Evolutionary conservation across 345 rosid genomes (phyloP), one percentile per base, ranked within the genome.

Genomic region (Populus simonii): DNA sequence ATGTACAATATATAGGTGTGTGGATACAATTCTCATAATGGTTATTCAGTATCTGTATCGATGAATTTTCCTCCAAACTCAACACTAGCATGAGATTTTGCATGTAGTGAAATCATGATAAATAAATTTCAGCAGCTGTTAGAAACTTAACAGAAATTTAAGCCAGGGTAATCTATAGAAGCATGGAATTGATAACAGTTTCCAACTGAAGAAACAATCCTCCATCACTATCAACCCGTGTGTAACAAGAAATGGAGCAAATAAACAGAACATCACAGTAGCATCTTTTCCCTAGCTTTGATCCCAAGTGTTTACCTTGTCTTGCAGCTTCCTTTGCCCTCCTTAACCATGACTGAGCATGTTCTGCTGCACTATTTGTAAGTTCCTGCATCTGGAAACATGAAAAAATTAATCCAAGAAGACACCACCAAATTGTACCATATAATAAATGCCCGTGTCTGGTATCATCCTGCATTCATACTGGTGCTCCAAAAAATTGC

Each of bases 321-420:
- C 91, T 83, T 70, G 93, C 88, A 51, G 90, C 90, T 80, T 89
- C 93, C 80, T 80, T 92, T 74, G 90, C 94, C 77, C 86, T 83
- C 53, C 81, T 84, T 79, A 96, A 83, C 98, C 99, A 91, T 39
- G 89, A 80, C 76, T 41, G 88, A 76, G 97, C 91, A 84, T 84
- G 86, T 84, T 81, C 88, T 23, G 93, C 92, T 45, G 93, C 91
- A 65, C 79, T 91, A 73, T 49, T 87, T 57, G 96, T 83, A 82
- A 85, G 47, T 70, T 90, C 93, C 80, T 78, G 89, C 78, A 96
- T 83, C 99, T 96, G 94, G 71, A 87, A 78, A 68, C 79, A 75
- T 77, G 51, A 74, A 82, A 16, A 74, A 68, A 66, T 68, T 31
- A 69, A 33, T 74, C n/a, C 72, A 83, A 2, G 27, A 49, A 31